Base-by-base conservation (phyloP, 768 basidiomycete species). In the Auriculariales sp. region DNA sequence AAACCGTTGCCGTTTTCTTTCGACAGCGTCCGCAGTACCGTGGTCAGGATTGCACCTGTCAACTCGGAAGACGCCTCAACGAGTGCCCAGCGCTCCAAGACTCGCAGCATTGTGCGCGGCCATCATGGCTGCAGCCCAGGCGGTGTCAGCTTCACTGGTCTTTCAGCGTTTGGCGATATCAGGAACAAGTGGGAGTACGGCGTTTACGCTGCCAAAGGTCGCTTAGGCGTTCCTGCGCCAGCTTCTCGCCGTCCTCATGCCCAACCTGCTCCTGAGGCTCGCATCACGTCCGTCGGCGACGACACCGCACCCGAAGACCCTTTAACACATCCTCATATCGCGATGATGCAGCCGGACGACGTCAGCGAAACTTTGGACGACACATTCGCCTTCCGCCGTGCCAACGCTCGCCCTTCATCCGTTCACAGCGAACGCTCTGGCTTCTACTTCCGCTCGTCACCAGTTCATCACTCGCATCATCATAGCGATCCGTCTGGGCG, bases 121-220 rank as follows among this genome's bases (percentile, higher is more conserved):
- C 64, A 69, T 28, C 58, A 59, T 17, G 53, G 60, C 2, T 25
- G 27, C 39, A 44, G 39, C 39, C 39, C 39, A 3, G 85, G 83
- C 0, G 74, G 64, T 2, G 59, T 74, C 47, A 86, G 83, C 60
- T 88, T 89, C 55, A 69, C 66, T 3, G 84, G 85, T 0, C 70
- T 87, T 14, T 78, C 81, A 42, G 81, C 82, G 0, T 89, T 86
- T 54, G 79, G 81, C 17, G 85, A 86, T 58, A 74, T 87, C n/a
- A 68, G 84, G 28, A 73, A 83, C 46, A 83, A 79, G 1, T 89
- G 87, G 53, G 85, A 88, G 59, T 87, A 83, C 60, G 69, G 69
- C 25, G 66, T 73, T 44, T 74, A 81, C 0, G 77, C 80, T 2
- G 66, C n/a, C n/a, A n/a, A n/a, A n/a, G n/a, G n/a, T n/a, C 36